Conservation (phyloP, 129 eudicot genomes). For the sunflower (Helianthus annuus) region HanXRQr2.0-SUNRISE NC_035434.2:143475457-143475956, state of each 20-base stretch:
- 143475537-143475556: background rate
- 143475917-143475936: slow-evolving; percentile 11
- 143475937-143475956: slow-evolving; percentile 13
- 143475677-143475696: no score
- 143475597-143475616: background rate
- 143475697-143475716: slow-evolving; percentile 59
- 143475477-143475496: slow-evolving; percentile 72
- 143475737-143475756: slow-evolving; percentile 82
- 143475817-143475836: slow-evolving; percentile 49
- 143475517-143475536: background rate
- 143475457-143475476: slow-evolving; percentile 57
- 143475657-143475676: no score
- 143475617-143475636: slow-evolving; percentile 8
- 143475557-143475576: background rate
- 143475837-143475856: slow-evolving; percentile 38
- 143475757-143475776: slow-evolving; percentile 96
- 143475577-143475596: background rate
- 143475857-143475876: slow-evolving; percentile 15
- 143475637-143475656: background rate
- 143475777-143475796: slow-evolving; percentile 95
- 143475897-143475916: slow-evolving; percentile 28
- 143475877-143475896: slow-evolving; percentile 25
- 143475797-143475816: slow-evolving; percentile 54
- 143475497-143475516: slow-evolving; percentile 50
- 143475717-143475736: slow-evolving; percentile 73